A percentile compares a stretch with the other conserved stretches of the same genome.
Evolutionary conservation across 2,329 filamentous ascomycete species (phyloP).

Genomic region (Fusarium pilosicola): DNA sequence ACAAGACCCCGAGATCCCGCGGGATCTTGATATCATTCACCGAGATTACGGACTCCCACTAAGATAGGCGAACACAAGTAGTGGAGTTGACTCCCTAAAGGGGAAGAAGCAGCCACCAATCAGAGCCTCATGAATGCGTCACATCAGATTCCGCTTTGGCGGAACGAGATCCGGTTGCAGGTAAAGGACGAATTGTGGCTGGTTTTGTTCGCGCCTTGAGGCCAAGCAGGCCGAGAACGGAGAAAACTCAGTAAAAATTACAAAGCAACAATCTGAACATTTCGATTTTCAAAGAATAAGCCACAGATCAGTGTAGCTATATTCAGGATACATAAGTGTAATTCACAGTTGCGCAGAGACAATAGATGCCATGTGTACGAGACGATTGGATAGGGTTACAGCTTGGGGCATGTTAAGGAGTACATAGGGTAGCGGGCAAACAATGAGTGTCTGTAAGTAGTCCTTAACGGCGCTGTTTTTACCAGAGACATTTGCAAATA

Average conservation of each 20-base stretch:
- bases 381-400: no score
- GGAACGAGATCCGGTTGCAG: neutral
- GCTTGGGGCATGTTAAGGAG: neutral
- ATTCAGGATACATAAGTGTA: rapidly evolving
- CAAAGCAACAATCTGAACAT: neutral
- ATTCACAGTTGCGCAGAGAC: rapidly evolving
- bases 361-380: rapidly evolving
- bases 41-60: neutral
- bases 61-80: neutral
- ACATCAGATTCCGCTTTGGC: neutral
- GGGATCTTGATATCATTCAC: neutral
- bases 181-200: neutral
- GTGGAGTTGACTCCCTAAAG: rapidly evolving
- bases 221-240: neutral
- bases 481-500: no score
- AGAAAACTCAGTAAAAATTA: neutral
- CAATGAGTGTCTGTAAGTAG: no score
- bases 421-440: neutral
- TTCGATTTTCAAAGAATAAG: rapidly evolving
- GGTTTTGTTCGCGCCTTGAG: neutral
- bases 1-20: neutral
- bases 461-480: no score
- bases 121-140: rapidly evolving
- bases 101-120: neutral
- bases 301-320: rapidly evolving